These are phyloP conservation scores for Crithidia fasciculata DNA, from an alignment of 208 protist species.

Conservation along the genomic window DNA sequence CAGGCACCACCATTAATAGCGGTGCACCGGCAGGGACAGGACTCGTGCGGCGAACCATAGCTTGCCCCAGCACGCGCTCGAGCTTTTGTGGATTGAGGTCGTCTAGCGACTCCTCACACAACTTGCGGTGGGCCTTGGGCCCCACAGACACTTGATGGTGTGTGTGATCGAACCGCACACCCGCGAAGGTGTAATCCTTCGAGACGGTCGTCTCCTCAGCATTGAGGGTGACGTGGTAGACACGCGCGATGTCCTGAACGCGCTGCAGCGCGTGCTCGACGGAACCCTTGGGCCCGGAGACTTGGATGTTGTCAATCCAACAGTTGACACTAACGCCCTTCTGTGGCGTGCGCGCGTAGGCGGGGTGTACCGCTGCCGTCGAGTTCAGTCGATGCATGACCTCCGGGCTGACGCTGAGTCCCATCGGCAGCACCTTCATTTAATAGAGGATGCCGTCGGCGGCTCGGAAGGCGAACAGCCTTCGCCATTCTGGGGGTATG, in stretches of 20 bases:
- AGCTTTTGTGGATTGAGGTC: constrained; percentile 14
- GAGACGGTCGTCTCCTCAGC: constrained; percentile 19
- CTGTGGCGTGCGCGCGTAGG: constrained; percentile 9
- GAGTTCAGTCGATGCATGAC: constrained; percentile 34
- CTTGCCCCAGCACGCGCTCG: constrained; percentile 21
- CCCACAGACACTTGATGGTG: constrained; percentile 1
- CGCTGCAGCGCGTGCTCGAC: constrained; percentile 16
- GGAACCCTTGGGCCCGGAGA: constrained; percentile 13
- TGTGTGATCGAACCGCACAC: constrained; percentile 11
- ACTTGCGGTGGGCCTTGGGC: constrained; percentile 20
- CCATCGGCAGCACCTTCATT: constrained; percentile 31
- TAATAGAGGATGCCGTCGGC: constrained; percentile 1
- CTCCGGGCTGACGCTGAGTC: constrained; percentile 32
- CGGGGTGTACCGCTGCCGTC: constrained; percentile 16
- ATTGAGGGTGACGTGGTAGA: constrained; percentile 13
- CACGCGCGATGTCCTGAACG: background rate
- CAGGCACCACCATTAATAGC: constrained; percentile 24
- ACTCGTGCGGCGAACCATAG: constrained; percentile 29
- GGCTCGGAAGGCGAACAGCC: constrained; percentile 3
- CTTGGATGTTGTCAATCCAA: constrained; percentile 41
- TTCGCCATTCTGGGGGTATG: background rate
- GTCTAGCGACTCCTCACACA: constrained; percentile 2
- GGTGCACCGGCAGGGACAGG: constrained; percentile 16
- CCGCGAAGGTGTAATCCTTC: constrained; percentile 26
- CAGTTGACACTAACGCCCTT: constrained; percentile 19